Percentiles rank a stretch among this genome's conserved stretches.
phyloP scores from a whole-genome alignment of 345 rosid genomes.

The Pistacia integerrima region DNA sequence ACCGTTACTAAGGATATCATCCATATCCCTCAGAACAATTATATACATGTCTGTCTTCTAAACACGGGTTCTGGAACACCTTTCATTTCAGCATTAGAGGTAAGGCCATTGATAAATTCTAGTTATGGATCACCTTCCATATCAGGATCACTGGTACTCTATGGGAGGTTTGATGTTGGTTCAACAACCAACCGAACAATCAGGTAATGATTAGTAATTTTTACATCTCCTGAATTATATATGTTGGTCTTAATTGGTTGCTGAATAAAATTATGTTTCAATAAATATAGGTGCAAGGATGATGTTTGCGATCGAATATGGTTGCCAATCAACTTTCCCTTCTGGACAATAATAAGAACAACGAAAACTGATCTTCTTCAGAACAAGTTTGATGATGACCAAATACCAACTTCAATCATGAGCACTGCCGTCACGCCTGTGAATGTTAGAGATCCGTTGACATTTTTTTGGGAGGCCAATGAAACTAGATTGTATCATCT shows the following conservation, averaged over 20 bases:
- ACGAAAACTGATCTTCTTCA: no score
- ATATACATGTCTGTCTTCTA: not conserved
- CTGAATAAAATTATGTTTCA: no score
- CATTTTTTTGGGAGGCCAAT: not conserved
- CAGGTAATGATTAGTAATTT: not conserved
- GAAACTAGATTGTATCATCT: conserved; percentile 8
- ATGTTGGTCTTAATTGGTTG: no score
- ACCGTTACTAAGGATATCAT: conserved; percentile 1
- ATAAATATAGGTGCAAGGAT: not conserved
- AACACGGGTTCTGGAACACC: conserved; percentile 22
- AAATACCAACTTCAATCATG: conserved; percentile 25
- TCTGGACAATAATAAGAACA: not conserved
- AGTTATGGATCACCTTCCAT: not conserved
- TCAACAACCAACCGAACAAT: not conserved
- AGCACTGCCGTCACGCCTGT: conserved; percentile 16
- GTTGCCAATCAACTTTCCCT: not conserved
- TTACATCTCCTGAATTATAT: not conserved
- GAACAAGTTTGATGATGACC: no score
- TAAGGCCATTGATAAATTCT: conserved; percentile 15
- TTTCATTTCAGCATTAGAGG: conserved; percentile 22
- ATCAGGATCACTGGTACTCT: not conserved
- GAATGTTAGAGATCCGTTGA: conserved; percentile 15
- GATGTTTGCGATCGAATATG: conserved; percentile 9
- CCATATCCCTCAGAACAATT: not conserved
- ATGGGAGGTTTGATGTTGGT: not conserved